phyloP scores from a whole-genome alignment of 2,329 filamentous ascomycete species.

The Lasiodiplodia sp. region DNA sequence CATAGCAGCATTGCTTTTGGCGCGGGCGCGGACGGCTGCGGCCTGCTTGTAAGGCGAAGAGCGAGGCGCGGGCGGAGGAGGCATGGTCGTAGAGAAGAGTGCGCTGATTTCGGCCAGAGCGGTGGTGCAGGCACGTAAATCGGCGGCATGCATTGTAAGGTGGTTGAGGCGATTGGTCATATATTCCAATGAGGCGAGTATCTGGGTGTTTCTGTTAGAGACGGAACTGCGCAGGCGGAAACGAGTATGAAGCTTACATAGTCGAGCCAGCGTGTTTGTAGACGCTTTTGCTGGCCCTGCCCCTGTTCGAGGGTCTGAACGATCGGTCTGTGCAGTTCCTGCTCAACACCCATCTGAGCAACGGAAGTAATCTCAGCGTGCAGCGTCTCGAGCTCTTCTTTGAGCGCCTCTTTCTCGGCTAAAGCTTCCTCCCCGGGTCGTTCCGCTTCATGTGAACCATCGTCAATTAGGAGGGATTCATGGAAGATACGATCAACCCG shows the following conservation, averaged over 20 bases:
- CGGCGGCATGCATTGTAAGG: conserved; percentile 37
- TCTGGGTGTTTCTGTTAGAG: conserved; percentile 37
- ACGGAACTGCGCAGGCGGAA: not conserved
- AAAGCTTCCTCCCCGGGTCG: conserved; percentile 53
- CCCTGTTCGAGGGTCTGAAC: conserved; percentile 50
- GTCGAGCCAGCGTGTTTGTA: conserved; percentile 50
- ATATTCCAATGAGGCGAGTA: conserved; percentile 51
- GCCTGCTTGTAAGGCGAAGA: conserved; percentile 39
- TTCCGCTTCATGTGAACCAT: conserved; percentile 51
- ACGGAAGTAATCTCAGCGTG: conserved; percentile 74
- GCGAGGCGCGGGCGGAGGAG: conserved; percentile 33
- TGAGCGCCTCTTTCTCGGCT: conserved; percentile 61
- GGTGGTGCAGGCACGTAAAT: conserved; percentile 41
- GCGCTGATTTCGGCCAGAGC: conserved; percentile 42
- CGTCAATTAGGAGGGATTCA: conserved; percentile 42
- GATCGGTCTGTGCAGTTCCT: conserved; percentile 71
- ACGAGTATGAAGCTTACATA: conserved; percentile 44
- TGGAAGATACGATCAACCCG: conserved; percentile 62
- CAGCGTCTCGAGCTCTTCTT: conserved; percentile 72
- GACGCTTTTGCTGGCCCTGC: conserved; percentile 43
- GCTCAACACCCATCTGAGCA: conserved; percentile 73
- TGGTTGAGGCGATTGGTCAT: conserved; percentile 47
- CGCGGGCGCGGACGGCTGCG: conserved; percentile 39
- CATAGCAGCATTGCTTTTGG: conserved; percentile 42
- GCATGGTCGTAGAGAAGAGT: conserved; percentile 38